phyloP scores from a whole-genome alignment of 2,329 filamentous ascomycete genomes.

The Alternaria hordeiaustralica region DNA sequence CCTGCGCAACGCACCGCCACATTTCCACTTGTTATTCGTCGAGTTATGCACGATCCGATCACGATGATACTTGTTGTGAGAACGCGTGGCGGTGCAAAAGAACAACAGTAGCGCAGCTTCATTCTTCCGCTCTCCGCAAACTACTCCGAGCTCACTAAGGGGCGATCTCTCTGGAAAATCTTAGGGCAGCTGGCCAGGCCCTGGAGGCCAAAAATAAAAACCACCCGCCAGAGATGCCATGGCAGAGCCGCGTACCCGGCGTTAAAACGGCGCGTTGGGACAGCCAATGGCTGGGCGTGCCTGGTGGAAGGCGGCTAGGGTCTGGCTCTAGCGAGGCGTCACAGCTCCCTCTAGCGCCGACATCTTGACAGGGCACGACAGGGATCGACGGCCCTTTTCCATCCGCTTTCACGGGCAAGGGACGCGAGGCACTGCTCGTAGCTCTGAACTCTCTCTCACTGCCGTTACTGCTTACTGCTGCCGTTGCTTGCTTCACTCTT shows the following conservation, averaged over 20 bases:
- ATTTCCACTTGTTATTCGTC: not conserved
- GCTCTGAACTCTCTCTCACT: not conserved
- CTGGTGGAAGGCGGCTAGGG: not conserved
- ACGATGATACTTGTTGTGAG: not conserved
- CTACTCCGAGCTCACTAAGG: not conserved
- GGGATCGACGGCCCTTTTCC: constrained; percentile 1
- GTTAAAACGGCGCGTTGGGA: constrained; percentile 15
- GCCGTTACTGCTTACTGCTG: not conserved
- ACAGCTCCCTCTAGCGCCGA: not conserved
- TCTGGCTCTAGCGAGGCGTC: not conserved
- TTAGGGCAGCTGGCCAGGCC: constrained; percentile 4
- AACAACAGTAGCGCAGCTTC: not conserved
- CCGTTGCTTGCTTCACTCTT: not conserved
- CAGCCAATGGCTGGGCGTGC: constrained; percentile 12
- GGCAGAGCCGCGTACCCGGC: constrained; percentile 14
- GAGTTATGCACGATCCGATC: not conserved
- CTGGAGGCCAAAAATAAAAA: constrained; percentile 6
- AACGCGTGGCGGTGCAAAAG: constrained; percentile 1
- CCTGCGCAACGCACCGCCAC: not conserved
- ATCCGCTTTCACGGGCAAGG: not conserved
- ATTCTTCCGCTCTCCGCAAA: constrained; percentile 4
- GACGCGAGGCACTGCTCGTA: not conserved
- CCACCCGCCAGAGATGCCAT: constrained; percentile 1
- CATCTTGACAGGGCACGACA: constrained; percentile 4
- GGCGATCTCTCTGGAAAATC: constrained; percentile 16